Percentiles rank a stretch among this genome's conserved stretches.
phyloP scores from a whole-genome alignment of 495 filamentous ascomycete species.

The Aspergillus funiculosus region DNA sequence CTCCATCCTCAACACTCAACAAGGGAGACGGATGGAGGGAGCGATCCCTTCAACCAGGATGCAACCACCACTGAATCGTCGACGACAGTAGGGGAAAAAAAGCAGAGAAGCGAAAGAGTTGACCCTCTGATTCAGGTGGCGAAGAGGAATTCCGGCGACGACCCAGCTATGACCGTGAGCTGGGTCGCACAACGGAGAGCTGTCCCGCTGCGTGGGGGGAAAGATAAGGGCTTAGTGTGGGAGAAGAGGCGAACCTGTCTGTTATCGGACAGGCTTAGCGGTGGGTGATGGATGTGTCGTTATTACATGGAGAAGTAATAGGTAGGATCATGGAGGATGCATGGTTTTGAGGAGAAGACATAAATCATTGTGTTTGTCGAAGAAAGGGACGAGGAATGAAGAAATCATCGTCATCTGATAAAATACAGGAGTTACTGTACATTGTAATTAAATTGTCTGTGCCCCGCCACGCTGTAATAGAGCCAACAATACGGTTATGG shows the following conservation, averaged over 20 bases:
- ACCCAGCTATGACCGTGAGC: slow-evolving; percentile 14
- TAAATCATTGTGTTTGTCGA: slow-evolving; percentile 2
- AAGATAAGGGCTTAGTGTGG: slow-evolving; percentile 7
- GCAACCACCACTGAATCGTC: neutral
- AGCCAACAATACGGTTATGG: no score
- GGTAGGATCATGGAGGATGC: slow-evolving; percentile 10
- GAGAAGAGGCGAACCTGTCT: neutral
- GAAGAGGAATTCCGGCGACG: slow-evolving; percentile 5
- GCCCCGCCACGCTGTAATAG: no score
- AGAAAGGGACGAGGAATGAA: slow-evolving; percentile 6
- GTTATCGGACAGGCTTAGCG: neutral
- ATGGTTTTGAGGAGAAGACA: slow-evolving; percentile 9
- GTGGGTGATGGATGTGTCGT: neutral
- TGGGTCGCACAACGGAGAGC: slow-evolving; percentile 12
- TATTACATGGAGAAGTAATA: neutral
- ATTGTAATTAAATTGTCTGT: no score
- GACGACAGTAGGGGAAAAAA: no score
- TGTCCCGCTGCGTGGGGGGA: slow-evolving; percentile 14
- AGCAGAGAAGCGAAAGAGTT: neutral
- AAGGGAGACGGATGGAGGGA: slow-evolving; percentile 3
- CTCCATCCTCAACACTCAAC: slow-evolving; percentile 39
- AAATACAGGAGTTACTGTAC: slow-evolving; percentile 1
- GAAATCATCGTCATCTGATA: neutral
- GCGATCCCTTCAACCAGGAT: neutral
- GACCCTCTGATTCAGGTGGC: neutral